These are phyloP conservation scores for Botrytis fragariae DNA, from an alignment of 2,329 filamentous ascomycete genomes.

Conservation along the genomic window DNA sequence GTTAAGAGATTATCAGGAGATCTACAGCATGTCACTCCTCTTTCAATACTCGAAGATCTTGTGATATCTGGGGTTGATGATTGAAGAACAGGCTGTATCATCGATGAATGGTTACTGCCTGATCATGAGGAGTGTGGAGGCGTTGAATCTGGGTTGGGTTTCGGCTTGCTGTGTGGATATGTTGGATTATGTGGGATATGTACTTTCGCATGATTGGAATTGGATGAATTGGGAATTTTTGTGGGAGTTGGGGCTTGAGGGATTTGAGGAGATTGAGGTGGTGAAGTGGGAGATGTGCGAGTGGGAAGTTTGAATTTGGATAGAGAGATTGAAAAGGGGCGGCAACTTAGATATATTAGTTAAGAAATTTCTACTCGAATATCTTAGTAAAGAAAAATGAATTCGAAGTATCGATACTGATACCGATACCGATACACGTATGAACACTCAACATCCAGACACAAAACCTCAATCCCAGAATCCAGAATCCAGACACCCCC, in stretches of 20 bases:
- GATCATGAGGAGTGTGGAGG: background rate
- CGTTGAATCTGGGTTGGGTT: background rate
- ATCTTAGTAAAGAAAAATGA: accelerated
- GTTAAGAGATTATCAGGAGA: background rate
- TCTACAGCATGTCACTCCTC: background rate
- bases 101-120: background rate
- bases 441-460: background rate
- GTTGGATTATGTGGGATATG: too few species aligned
- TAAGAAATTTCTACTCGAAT: background rate
- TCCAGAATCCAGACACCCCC: background rate
- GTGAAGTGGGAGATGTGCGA: background rate
- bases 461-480: background rate
- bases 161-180: too few species aligned
- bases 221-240: too few species aligned
- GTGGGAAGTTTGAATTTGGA: background rate
- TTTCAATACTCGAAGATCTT: background rate
- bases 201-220: too few species aligned
- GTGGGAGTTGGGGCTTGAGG: too few species aligned
- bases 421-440: background rate
- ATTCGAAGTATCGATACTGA: background rate
- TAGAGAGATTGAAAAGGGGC: background rate
- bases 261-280: too few species aligned
- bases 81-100: background rate
- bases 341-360: background rate
- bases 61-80: background rate